Evolutionary conservation across 129 eudicot genomes (phyloP).

Genomic region (carrot (Daucus carota)): DNA sequence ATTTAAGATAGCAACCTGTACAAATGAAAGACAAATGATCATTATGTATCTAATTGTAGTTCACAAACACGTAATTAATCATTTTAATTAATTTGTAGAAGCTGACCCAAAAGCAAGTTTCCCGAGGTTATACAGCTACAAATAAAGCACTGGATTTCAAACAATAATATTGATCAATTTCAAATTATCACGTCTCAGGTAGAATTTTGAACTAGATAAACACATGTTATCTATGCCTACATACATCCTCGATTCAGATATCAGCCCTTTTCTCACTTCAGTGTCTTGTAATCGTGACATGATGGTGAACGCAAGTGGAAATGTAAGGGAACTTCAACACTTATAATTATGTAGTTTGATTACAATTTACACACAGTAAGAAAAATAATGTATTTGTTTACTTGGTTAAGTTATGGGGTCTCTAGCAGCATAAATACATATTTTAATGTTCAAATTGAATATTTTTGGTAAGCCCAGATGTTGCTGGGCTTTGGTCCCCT

Average conservation of each 20-base stretch:
- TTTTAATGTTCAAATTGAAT: too few relatives aligned
- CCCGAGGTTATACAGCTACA: background rate
- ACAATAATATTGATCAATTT: background rate
- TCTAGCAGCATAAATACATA: background rate
- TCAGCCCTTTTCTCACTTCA: background rate
- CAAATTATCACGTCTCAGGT: background rate
- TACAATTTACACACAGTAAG: background rate
- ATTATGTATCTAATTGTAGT: constrained; percentile 9
- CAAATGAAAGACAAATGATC: constrained; percentile 16
- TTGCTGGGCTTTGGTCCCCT: too few relatives aligned
- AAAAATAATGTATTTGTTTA: background rate
- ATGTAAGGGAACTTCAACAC: background rate
- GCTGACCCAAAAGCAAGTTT: background rate
- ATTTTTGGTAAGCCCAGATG: too few relatives aligned
- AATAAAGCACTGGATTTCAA: background rate
- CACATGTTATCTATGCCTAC: background rate
- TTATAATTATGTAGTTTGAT: background rate
- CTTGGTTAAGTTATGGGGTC: background rate
- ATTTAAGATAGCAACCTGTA: constrained; percentile 79
- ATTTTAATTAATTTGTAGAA: background rate
- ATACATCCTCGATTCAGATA: background rate
- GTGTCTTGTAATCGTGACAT: background rate
- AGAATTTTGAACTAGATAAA: background rate
- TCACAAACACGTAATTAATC: background rate
- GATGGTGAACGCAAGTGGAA: too few relatives aligned